phyloP scores from a whole-genome alignment of 352 stramenopile genomes.

The Bremia lactucae region DNA sequence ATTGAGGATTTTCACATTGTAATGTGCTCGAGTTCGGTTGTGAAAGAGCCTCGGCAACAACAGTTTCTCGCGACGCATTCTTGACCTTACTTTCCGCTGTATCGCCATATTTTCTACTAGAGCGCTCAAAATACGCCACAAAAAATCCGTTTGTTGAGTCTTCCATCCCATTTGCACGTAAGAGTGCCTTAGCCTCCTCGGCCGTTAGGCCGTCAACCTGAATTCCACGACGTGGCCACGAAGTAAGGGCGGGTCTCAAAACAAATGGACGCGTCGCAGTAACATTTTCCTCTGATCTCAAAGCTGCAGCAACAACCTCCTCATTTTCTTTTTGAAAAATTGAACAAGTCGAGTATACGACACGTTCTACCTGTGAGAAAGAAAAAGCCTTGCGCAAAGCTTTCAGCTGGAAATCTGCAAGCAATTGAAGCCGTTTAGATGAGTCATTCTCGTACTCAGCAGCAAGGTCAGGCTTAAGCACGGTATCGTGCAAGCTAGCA shows the following conservation, averaged over 20 bases:
- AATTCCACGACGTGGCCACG: constrained; percentile 68
- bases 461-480: constrained; percentile 22
- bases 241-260: constrained; percentile 50
- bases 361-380: constrained; percentile 88
- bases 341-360: constrained; percentile 97
- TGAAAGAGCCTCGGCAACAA: not conserved
- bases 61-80: not conserved
- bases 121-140: constrained; percentile 90
- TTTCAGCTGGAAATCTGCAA: constrained; percentile 93
- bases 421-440: constrained; percentile 72
- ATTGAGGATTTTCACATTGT: not conserved
- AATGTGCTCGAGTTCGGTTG: not conserved
- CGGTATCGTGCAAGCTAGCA: constrained; percentile 45
- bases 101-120: not conserved
- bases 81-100: not conserved
- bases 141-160: constrained; percentile 97
- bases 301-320: constrained; percentile 83
- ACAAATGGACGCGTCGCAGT: constrained; percentile 42
- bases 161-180: constrained; percentile 87
- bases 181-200: constrained; percentile 68
- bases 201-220: constrained; percentile 40
- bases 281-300: constrained; percentile 54
- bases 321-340: constrained; percentile 95
- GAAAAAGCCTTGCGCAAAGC: constrained; percentile 90
- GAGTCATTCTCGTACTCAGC: constrained; percentile 45